Percentiles rank a stretch among this genome's conserved stretches.
Conservation (phyloP, 345 rosid genomes). For the Syzygium jambos region DNA sequence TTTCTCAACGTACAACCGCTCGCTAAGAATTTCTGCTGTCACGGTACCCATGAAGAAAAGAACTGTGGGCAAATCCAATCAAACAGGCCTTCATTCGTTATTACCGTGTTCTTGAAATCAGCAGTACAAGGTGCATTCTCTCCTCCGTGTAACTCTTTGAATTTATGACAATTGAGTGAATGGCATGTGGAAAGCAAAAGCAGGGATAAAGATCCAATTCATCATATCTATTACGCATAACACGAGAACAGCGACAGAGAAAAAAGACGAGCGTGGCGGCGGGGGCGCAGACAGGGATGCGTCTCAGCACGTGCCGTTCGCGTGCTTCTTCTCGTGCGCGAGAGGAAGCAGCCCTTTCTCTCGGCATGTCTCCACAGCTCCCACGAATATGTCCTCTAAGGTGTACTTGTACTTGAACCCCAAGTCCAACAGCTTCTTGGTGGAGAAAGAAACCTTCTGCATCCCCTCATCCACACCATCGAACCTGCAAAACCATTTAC, state of each 20-base stretch:
- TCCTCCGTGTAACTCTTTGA: background rate
- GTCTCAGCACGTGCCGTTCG: background rate
- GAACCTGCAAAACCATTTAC: constrained; percentile 26
- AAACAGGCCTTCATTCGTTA: background rate
- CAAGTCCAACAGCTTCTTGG: constrained; percentile 55
- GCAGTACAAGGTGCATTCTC: background rate
- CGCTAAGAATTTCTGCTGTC: background rate
- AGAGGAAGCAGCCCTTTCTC: constrained; percentile 56
- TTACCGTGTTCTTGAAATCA: background rate
- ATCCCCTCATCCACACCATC: constrained; percentile 50
- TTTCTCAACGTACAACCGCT: background rate
- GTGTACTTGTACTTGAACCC: constrained; percentile 71
- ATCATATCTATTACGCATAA: background rate
- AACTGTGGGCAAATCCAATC: background rate
- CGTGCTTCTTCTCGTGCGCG: constrained; percentile 1
- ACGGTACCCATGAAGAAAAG: background rate
- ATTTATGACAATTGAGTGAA: background rate
- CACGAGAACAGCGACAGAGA: background rate
- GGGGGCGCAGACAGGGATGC: background rate
- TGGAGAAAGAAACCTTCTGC: constrained; percentile 29
- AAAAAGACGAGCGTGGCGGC: background rate
- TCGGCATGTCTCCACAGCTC: constrained; percentile 67
- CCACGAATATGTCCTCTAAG: constrained; percentile 67
- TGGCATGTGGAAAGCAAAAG: background rate
- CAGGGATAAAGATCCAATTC: background rate